Base-by-base conservation (phyloP, 495 filamentous ascomycete genomes). In the Trichoderma parareesei region DNA sequence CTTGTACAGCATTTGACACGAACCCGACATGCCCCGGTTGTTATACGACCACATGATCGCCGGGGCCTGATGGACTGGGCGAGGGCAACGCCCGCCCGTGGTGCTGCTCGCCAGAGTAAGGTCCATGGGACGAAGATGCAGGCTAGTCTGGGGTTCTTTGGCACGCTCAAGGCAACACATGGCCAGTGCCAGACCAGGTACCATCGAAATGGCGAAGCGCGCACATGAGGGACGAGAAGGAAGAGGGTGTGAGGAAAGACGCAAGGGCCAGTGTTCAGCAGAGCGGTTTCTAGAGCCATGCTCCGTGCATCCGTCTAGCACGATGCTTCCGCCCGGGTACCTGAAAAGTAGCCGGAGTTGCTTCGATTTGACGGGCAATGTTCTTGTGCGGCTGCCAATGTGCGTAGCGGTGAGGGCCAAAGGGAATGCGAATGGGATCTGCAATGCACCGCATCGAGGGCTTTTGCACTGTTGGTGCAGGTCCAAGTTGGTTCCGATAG, bases 101-200 rank as follows among this genome's bases (percentile, higher is more conserved):
- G 53, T 8, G 1, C 9, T 57, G 27, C 20, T 57, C 27, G 8
- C 27, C 7, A 8, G 10, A 57, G 33, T 27, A 37, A 57, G 9
- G 53, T 20, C 11, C 53, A 38, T 38, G 53, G 11, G 27, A 35
- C 14, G 53, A 57, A 57, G 9, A 57, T 14, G 27, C 53, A 57
- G 53, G 20, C 4, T n/a, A 57, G 6, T 57, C 53, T 57, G 53
- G 53, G 53, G 53, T 57, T 57, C 53, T 14, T 37, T 33, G 33
- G 5, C 48, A 27, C 53, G 53, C 53, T 57, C 53, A 57, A 35
- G 53, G 27, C 53, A 57, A 38, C 37, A 57, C 53, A 13, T 57
- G 53, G 53, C 27, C 53, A 57, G 53, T 37, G 53, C 20, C 20
- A 35, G 11, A 57, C 4, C 11, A 57, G 27, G 6, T 27, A 57